Evolutionary conservation across 1,284 basidiomycete genomes (phyloP).

Genomic region (Athelia psychrophila): DNA sequence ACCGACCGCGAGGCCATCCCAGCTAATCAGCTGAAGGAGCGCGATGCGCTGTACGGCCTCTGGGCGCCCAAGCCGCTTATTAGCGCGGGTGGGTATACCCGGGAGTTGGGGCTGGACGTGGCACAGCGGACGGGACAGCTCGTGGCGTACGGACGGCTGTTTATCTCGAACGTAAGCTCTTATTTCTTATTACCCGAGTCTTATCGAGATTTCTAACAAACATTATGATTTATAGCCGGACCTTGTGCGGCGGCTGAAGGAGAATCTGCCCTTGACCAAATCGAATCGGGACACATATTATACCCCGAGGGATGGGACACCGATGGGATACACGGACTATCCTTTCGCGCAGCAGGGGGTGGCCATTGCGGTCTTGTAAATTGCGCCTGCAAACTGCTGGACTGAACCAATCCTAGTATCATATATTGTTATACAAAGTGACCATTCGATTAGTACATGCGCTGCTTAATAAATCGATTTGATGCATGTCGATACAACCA

Average conservation of each 20-base stretch:
- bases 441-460: too few species aligned
- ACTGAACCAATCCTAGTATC: too few species aligned
- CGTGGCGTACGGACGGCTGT: not conserved
- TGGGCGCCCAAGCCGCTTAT: slow-evolving; percentile 22
- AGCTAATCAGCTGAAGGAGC: slow-evolving; percentile 1
- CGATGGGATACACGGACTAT: not conserved
- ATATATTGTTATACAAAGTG: too few species aligned
- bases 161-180: slow-evolving; percentile 2
- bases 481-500: too few species aligned
- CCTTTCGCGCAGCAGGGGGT: not conserved
- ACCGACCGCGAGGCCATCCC: slow-evolving; percentile 1
- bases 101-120: slow-evolving; percentile 5
- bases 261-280: not conserved
- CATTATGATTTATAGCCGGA: not conserved
- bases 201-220: not conserved
- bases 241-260: not conserved
- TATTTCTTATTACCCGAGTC: too few species aligned
- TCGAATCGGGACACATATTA: not conserved
- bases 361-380: too few species aligned
- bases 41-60: slow-evolving; percentile 9
- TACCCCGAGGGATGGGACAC: not conserved
- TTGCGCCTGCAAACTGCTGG: too few species aligned
- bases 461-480: too few species aligned
- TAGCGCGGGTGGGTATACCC: slow-evolving; percentile 26
- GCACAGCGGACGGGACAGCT: slow-evolving; percentile 1